A percentile compares a stretch with the other conserved stretches of the same genome.
Conservation (phyloP, 768 basidiomycete species). For the Phanerochaete carnosa region DNA sequence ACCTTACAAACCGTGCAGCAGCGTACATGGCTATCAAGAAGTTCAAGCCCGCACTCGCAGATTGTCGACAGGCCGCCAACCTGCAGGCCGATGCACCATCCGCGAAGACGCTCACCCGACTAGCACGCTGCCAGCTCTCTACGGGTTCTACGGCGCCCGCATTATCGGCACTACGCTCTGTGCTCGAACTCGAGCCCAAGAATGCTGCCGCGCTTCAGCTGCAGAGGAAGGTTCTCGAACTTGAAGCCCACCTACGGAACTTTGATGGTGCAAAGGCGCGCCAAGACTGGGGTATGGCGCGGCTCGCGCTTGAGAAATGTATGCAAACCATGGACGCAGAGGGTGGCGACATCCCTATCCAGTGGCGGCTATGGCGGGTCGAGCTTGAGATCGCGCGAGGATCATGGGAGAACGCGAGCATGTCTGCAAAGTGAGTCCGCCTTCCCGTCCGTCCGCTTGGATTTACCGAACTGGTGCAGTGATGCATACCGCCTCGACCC, state of each 20-base stretch:
- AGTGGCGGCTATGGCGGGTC: conserved; percentile 80
- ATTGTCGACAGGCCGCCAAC: conserved; percentile 72
- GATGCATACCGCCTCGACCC: conserved; percentile 70
- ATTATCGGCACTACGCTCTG: conserved; percentile 59
- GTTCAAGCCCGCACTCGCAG: conserved; percentile 69
- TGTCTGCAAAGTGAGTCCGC: conserved; percentile 67
- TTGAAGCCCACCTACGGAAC: conserved; percentile 65
- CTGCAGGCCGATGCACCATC: conserved; percentile 62
- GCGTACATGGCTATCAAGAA: conserved; percentile 80
- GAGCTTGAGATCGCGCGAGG: conserved; percentile 73
- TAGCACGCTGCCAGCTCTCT: conserved; percentile 82
- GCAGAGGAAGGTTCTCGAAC: conserved; percentile 52
- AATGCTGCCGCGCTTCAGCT: conserved; percentile 62
- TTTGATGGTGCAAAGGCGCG: conserved; percentile 52
- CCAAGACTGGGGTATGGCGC: conserved; percentile 74
- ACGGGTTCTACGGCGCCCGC: conserved; percentile 69
- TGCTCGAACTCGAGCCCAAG: conserved; percentile 57
- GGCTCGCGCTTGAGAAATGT: conserved; percentile 80
- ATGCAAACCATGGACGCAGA: conserved; percentile 70
- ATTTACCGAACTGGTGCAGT: conserved; percentile 32
- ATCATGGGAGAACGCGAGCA: conserved; percentile 70
- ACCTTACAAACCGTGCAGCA: conserved; percentile 83
- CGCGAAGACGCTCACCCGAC: conserved; percentile 75
- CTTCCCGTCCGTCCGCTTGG: neutral
- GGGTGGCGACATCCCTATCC: conserved; percentile 68